A percentile compares a stretch with the other conserved stretches of the same genome.
These are phyloP conservation scores for Aspergillus hiratsukae DNA, from an alignment of 2,329 filamentous ascomycete species.

Conservation along the genomic window DNA sequence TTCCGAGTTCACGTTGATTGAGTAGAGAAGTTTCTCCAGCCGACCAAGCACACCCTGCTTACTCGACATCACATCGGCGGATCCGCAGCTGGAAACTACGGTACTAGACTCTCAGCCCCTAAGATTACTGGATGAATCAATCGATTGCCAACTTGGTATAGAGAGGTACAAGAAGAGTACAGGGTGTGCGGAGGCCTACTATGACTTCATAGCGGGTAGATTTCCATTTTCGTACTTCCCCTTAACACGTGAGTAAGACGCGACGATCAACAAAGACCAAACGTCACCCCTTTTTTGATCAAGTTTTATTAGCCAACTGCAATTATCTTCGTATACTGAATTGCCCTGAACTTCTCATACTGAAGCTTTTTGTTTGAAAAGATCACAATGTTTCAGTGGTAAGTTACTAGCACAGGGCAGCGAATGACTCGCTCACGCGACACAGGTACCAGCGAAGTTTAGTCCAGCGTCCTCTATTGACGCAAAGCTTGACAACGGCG, in stretches of 20 bases:
- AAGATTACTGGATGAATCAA: constrained; percentile 8
- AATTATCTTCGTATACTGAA: neutral
- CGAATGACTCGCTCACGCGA: neutral
- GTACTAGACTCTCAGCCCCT: constrained; percentile 15
- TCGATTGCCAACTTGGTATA: neutral
- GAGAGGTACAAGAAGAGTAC: neutral
- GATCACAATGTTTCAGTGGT: neutral
- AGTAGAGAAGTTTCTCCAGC: neutral
- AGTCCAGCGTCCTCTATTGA: constrained; percentile 11
- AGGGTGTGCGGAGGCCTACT: neutral
- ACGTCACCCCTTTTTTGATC: neutral
- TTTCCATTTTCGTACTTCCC: neutral
- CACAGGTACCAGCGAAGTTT: constrained; percentile 14
- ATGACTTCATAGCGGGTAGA: neutral
- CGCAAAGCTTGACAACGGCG: constrained; percentile 13
- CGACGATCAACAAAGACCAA: neutral
- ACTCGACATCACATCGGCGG: neutral
- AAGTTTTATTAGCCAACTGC: neutral
- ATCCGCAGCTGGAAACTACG: constrained; percentile 17
- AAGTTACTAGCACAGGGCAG: neutral
- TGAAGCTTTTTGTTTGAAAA: neutral
- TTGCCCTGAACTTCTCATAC: neutral
- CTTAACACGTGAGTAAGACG: neutral
- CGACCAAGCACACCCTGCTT: neutral
- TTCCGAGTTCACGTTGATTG: neutral